Percentiles rank a stretch among this genome's conserved stretches.
Conservation (phyloP, 352 stramenopile genomes). For the Blastocystis sp. region DNA sequence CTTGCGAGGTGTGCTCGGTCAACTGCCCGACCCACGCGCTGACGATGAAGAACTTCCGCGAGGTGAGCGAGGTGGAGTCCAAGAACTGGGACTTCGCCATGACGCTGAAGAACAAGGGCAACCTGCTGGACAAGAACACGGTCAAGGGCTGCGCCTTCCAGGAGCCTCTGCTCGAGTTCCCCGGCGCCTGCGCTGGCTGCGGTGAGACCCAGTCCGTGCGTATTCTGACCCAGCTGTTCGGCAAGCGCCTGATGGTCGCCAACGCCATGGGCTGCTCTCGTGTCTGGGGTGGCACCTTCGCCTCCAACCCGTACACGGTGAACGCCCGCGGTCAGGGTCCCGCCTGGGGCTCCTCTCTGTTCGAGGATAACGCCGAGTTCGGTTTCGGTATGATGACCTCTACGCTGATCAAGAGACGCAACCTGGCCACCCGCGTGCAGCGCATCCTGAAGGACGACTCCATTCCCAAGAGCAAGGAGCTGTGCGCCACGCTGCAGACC, state of each 20-base stretch:
- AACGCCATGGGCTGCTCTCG: conserved; percentile 75
- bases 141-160: conserved; percentile 76
- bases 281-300: conserved; percentile 75
- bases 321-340: conserved; percentile 71
- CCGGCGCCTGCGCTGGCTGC: conserved; percentile 75
- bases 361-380: conserved; percentile 76
- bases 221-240: conserved; percentile 76
- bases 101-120: conserved; percentile 73
- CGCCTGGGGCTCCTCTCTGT: conserved; percentile 74
- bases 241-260: conserved; percentile 76
- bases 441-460: conserved; percentile 68
- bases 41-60: conserved; percentile 73
- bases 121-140: conserved; percentile 74
- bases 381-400: conserved; percentile 71
- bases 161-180: conserved; percentile 75
- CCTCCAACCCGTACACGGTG: conserved; percentile 75
- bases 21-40: conserved; percentile 75
- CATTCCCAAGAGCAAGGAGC: conserved; percentile 71
- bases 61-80: conserved; percentile 71
- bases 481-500: conserved; percentile 74
- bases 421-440: conserved; percentile 74
- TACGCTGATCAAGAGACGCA: conserved; percentile 73
- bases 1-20: conserved; percentile 75
- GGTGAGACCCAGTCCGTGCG: conserved; percentile 76
- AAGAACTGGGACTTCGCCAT: conserved; percentile 75